phyloP scores from a whole-genome alignment of 495 filamentous ascomycete species.

The Aspergillus sclerotiicarbonarius region DNA sequence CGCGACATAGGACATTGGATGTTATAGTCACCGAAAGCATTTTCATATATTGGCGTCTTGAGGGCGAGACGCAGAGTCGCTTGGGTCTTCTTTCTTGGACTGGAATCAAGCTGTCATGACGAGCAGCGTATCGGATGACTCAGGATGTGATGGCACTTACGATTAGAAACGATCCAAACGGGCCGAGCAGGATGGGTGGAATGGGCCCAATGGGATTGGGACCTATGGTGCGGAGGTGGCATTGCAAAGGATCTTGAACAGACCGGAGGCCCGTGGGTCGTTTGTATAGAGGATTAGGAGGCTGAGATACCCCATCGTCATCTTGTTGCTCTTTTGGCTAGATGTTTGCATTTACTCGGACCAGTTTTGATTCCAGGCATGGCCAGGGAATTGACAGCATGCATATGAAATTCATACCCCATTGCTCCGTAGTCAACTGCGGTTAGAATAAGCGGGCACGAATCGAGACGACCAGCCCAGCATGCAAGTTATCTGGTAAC shows the following conservation, averaged over 20 bases:
- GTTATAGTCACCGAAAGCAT: constrained; percentile 8
- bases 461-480: neutral
- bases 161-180: constrained; percentile 14
- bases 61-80: neutral
- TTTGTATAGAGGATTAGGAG: constrained; percentile 20
- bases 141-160: constrained; percentile 13
- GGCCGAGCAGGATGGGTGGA: constrained; percentile 6
- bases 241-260: neutral
- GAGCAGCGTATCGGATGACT: constrained; percentile 5
- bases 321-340: constrained; percentile 15
- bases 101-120: neutral
- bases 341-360: constrained; percentile 15
- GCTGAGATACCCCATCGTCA: constrained; percentile 22
- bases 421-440: neutral
- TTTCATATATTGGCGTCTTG: constrained; percentile 14
- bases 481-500: neutral
- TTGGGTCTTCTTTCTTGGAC: constrained; percentile 7
- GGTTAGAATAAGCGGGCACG: neutral
- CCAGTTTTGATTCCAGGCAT: neutral
- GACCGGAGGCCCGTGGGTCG: neutral
- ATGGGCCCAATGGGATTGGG: neutral
- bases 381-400: neutral
- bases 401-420: constrained; percentile 9
- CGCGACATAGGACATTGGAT: constrained; percentile 1
- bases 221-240: neutral